phyloP scores from a whole-genome alignment of 306 rosid genomes.

The Lagenaria siceraria region DNA sequence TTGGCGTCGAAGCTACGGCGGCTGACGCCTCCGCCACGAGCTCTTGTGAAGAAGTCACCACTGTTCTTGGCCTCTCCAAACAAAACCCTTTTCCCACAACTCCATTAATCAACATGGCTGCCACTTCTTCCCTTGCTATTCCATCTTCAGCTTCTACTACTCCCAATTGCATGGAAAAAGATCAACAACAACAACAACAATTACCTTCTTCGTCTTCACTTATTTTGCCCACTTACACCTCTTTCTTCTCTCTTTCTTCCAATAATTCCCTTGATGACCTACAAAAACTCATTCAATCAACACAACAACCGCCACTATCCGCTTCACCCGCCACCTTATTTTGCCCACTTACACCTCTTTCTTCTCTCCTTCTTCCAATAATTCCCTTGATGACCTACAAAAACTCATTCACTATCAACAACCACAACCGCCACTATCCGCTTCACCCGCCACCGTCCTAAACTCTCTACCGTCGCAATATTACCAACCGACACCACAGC shows the following conservation, averaged over 20 bases:
- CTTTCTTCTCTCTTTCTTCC: conserved; percentile 19
- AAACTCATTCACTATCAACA: conserved; percentile 52
- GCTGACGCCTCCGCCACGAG: conserved; percentile 9
- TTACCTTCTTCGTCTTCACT: neutral
- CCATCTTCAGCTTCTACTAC: conserved; percentile 1
- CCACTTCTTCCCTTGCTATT: conserved; percentile 19
- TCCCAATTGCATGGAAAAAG: conserved; percentile 3
- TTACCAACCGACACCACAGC: conserved; percentile 9
- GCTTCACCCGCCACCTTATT: neutral
- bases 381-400: conserved; percentile 62
- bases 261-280: conserved; percentile 52
- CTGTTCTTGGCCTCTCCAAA: conserved; percentile 56
- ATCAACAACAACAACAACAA: neutral
- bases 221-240: conserved; percentile 10
- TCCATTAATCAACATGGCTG: conserved; percentile 24
- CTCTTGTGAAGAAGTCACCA: conserved; percentile 24
- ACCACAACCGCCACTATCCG: conserved; percentile 22
- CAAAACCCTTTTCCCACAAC: conserved; percentile 19
- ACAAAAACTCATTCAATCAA: conserved; percentile 50
- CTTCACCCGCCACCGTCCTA: neutral
- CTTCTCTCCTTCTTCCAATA: conserved; percentile 19
- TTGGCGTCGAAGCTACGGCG: conserved; percentile 13
- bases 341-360: conserved; percentile 15
- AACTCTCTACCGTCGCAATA: conserved; percentile 18
- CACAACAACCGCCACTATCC: conserved; percentile 23